Base-by-base conservation (phyloP, 2,329 filamentous ascomycete species). In the Ophiostoma quercus region DNA sequence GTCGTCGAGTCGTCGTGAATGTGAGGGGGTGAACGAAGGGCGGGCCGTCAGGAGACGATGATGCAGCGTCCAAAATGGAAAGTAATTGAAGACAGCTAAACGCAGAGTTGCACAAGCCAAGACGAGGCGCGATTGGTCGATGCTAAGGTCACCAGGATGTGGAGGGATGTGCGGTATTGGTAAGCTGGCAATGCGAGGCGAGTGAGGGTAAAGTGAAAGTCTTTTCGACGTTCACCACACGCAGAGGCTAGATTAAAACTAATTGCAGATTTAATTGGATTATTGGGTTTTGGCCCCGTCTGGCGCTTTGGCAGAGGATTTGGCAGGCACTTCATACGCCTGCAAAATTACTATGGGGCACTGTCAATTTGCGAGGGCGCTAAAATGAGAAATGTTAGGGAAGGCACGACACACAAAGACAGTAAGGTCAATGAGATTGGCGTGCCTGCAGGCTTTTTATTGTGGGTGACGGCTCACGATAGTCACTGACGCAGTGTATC, bases 401-500 rank as follows among this genome's bases (percentile, higher is more conserved):
- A 65, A 65, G 62, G 62, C 34, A 65, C 62, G 62, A 65, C 9
- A 57, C 51, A 57, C 51, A 57, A 57, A 57, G 51, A 57, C n/a
- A 57, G 51, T 11, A 25, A 57, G 9, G 51, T 22, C 47, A 60
- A 25, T 11, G 54, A 25, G 54, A 60, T 32, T 60, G 54, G 22
- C 54, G 54, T 60, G 22, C 22, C 54, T 60, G 54, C 57, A 62
- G 57, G 57, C 57, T 32, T 62, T 62, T 62, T 62, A 62, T 62
- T 62, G 57, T 62, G 57, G 57, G 22, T 3, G 57, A 25, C 25
- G 14, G 25, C 25, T 57, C 51, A 34, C 25, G 25, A 62, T 34
- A 32, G 57, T 32, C 25, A 32, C 57, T 57, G 51, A 47, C 16
- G 43, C 43, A 47, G 51, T 29, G 34, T 34, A 34, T 34, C 25